Base-by-base conservation (phyloP, 129 eudicot genomes). In the Centella asiatica region DNA sequence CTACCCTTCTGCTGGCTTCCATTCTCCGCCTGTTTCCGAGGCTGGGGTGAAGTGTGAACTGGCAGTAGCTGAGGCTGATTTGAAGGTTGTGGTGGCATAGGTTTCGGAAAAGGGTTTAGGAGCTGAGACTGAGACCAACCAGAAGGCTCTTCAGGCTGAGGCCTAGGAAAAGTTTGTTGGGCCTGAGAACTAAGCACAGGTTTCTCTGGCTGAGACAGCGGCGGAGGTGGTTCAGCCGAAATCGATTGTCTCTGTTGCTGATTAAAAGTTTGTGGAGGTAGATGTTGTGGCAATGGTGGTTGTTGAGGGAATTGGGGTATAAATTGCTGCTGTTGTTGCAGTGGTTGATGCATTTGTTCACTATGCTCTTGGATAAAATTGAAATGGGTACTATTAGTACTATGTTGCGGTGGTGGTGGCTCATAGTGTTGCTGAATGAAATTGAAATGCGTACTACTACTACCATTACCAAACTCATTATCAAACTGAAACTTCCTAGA, bases 401-500 rank as follows among this genome's bases (percentile, higher is more conserved):
- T 20, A 6, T 11, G 47, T 1, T 42, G 47, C 3, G 47, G 47
- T 42, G 13, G 14, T 10, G 13, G 47, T n/a, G n/a, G n/a, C n/a
- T n/a, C n/a, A n/a, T n/a, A n/a, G n/a, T n/a, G n/a, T n/a, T n/a
- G n/a, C n/a, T n/a, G n/a, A 22, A 19, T 1, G 9, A 22, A 19
- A 48, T 23, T 48, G 24, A 9, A 20, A 22, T 23, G 13, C 17
- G n/a, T 3, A 42, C 3, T 42, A 42, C 15, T 12, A 42, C 4
- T 42, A 42, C 47, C 4, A 42, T 20, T 48, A 44, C 20, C 20
- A 50, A 82, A 48, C 39, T 81, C 83, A 6, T 72, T 63, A 67
- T 90, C 97, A 40, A 79, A 90, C 34, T 79, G 14, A 10, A 82
- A 71, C 50, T 84, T 90, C n/a, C 80, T 62, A 24, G 84, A 45